Percentiles rank a stretch among this genome's conserved stretches.
Conservation (phyloP, 2,329 filamentous ascomycete species). For the Trichoderma sp. region DNA sequence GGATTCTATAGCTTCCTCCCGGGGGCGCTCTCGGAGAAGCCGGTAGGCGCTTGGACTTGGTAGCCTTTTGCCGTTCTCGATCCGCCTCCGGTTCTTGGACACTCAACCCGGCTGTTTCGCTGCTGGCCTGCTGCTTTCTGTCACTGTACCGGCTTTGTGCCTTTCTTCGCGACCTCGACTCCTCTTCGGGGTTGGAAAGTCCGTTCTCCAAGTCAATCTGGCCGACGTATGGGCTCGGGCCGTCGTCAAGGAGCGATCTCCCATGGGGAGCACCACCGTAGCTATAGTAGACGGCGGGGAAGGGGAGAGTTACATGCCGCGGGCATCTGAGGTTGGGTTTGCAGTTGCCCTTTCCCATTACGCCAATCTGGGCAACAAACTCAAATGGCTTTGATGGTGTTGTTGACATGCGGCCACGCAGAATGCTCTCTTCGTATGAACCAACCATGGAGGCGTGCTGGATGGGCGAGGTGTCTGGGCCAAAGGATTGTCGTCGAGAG, state of each 20-base stretch:
- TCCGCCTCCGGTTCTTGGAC: constrained; percentile 25
- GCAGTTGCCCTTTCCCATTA: constrained; percentile 84
- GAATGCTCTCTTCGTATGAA: constrained; percentile 95
- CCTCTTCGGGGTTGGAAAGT: constrained; percentile 54
- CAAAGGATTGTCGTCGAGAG: constrained; percentile 66
- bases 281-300: constrained; percentile 94
- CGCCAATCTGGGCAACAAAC: constrained; percentile 93
- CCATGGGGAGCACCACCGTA: constrained; percentile 69
- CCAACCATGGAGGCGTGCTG: constrained; percentile 95
- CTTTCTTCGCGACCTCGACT: constrained; percentile 48
- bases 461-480: constrained; percentile 71
- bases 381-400: constrained; percentile 88
- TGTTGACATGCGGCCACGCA: constrained; percentile 94
- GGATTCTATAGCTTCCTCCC: constrained; percentile 90
- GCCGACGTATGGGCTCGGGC: constrained; percentile 93
- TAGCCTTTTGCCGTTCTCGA: constrained; percentile 27
- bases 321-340: constrained; percentile 83
- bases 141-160: constrained; percentile 46
- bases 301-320: constrained; percentile 83
- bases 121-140: constrained; percentile 31
- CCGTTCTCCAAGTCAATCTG: constrained; percentile 87
- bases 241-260: constrained; percentile 68
- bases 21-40: constrained; percentile 60
- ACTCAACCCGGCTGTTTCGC: neutral
- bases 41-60: constrained; percentile 53